Base-by-base conservation (phyloP, 768 basidiomycete genomes). In the Symmetrospora coprosmae region DNA sequence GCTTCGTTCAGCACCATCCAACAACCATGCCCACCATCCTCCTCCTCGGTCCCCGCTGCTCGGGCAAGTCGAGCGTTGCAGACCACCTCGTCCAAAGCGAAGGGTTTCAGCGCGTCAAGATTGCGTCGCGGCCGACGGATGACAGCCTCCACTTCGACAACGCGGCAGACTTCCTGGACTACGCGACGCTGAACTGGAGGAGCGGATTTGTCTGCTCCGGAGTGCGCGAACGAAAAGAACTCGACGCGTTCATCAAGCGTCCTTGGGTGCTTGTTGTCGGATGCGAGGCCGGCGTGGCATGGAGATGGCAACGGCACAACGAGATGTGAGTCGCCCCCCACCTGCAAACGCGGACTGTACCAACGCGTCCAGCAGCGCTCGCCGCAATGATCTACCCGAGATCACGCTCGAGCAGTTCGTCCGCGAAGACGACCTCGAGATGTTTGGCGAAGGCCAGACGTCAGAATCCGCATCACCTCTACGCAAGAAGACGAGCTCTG, bases 261-360 rank as follows among this genome's bases (percentile, higher is more conserved):
- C 94, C 94, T 0, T 97, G 89, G 71, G 89, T 94, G 71, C 75
- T 96, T 70, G 78, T 97, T 23, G 74, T 94, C 43, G 79, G 75
- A 46, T 78, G 89, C 30, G 89, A 96, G 64, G 92, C 87, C 0
- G 90, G 90, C 0, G 68, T 91, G 31, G 72, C 81, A 40, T 74
- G 79, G 41, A 78, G 92, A 39, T 94, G 78, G 72, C 69, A 71
- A 58, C 79, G 88, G 28, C 53, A 64, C 0, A 50, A 78, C 78
- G 39, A 74, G 73, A 63, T 74, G 75, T 62, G 50, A 52, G 53
- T n/a, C 14, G 6, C 9, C 11, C 4, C 35, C 23, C 3, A 4
- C 8, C 31, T 2, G 47, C 7, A 21, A 4, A 9, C 62, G 25
- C 40, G 50, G 19, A 51, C n/a, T 4, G 11, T 21, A 9, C 28